Evolutionary conservation across 192 early-diverging fungal species (phyloP).

Genomic region (Coemansia guatemalensis): DNA sequence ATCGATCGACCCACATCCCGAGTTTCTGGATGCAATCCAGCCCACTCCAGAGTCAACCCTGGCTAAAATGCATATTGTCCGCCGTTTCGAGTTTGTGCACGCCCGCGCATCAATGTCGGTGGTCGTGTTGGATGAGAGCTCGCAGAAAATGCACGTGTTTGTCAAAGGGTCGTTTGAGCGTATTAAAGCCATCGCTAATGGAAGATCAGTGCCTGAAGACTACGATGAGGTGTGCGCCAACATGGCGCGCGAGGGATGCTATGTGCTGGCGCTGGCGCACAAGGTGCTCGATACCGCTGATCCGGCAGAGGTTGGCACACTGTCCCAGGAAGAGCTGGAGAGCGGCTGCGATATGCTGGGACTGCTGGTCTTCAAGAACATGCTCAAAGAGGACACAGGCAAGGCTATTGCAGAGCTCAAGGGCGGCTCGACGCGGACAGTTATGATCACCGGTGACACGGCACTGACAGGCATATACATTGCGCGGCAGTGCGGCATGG

Average conservation of each 20-base stretch:
- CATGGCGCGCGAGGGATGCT: conserved; percentile 69
- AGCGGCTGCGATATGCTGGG: conserved; percentile 57
- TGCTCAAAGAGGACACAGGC: conserved; percentile 72
- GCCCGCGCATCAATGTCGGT: conserved; percentile 67
- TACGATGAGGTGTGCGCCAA: conserved; percentile 56
- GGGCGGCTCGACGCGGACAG: conserved; percentile 65
- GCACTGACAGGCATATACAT: conserved; percentile 73
- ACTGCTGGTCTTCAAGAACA: conserved; percentile 74
- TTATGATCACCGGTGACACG: conserved; percentile 87
- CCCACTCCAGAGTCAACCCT: conserved; percentile 6
- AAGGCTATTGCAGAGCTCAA: conserved; percentile 69
- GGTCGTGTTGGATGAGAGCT: conserved; percentile 50
- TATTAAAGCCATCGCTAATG: conserved; percentile 60
- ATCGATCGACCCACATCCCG: conserved; percentile 16
- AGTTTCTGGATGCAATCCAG: conserved; percentile 55
- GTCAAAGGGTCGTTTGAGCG: conserved; percentile 69
- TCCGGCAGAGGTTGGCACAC: conserved; percentile 38
- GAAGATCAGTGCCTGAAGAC: conserved; percentile 55
- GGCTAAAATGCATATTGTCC: conserved; percentile 34
- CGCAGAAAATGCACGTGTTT: conserved; percentile 55
- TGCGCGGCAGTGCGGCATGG: conserved; percentile 52
- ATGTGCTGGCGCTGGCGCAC: conserved; percentile 71
- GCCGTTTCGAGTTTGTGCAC: conserved; percentile 69
- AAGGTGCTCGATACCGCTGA: conserved; percentile 51
- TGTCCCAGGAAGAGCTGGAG: conserved; percentile 64